Evolutionary conservation across 2,329 filamentous ascomycete genomes (phyloP).

Genomic region (Fusarium cyanostomum): DNA sequence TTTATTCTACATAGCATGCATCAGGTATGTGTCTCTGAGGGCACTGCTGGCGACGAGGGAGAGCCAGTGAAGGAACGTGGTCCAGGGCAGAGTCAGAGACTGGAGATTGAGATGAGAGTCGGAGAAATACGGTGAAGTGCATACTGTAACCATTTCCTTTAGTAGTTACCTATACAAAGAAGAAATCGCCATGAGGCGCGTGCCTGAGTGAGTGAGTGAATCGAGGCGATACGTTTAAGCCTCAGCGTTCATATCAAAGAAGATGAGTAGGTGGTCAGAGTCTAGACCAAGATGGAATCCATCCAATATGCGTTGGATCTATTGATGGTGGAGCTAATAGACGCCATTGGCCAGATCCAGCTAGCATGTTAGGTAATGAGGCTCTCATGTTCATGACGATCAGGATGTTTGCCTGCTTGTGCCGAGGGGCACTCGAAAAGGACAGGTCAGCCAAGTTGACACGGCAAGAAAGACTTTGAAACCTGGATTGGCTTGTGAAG

Average conservation of each 20-base stretch:
- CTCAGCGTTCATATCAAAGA: not conserved
- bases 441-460: not conserved
- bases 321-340: not conserved
- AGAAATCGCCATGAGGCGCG: constrained; percentile 18
- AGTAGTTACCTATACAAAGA: constrained; percentile 34
- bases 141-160: constrained; percentile 30
- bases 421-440: constrained; percentile 3
- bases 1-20: constrained; percentile 23
- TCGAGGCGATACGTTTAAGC: not conserved
- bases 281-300: constrained; percentile 11
- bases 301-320: not conserved
- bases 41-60: constrained; percentile 13
- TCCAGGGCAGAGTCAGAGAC: constrained; percentile 8
- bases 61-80: constrained; percentile 21
- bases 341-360: constrained; percentile 10
- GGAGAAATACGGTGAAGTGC: constrained; percentile 28
- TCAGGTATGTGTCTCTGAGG: constrained; percentile 14
- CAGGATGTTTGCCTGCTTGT: constrained; percentile 28
- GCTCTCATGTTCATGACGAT: constrained; percentile 34
- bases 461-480: not conserved
- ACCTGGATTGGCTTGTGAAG: constrained; percentile 17
- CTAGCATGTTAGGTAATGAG: constrained; percentile 24
- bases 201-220: not conserved
- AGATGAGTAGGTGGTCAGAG: not conserved
- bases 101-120: constrained; percentile 9